Base-by-base conservation (phyloP, 225 moss, liverwort and hornwort genomes). In the Physcomitrellopsis africana region DNA sequence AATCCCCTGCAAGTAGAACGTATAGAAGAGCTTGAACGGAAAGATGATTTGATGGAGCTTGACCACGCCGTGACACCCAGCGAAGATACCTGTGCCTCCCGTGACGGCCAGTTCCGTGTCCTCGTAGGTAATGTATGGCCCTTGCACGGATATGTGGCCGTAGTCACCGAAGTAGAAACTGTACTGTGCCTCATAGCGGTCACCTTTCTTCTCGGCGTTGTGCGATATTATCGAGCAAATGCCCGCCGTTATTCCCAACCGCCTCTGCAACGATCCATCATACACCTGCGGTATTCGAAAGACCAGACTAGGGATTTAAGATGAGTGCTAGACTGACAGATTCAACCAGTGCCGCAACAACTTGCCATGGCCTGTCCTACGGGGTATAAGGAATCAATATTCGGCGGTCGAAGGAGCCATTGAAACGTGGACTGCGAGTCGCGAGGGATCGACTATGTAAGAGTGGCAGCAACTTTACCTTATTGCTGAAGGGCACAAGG, bases 211-310 rank as follows among this genome's bases (percentile, higher is more conserved):
- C 83, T 81, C 83, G 3, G 44, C 26, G n/a, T 55, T 81, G 9
- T 81, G 83, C 41, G 46, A 0, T 23, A 89, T 89, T 24, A 89
- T 53, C 13, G 83, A 79, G 65, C 81, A 78, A 7, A 84, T 12
- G 16, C 89, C 89, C 2, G 89, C 89, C 53, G 89, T 89, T 5
- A 89, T 86, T 9, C 89, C 89, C 53, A 89, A 64, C 61, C 89
- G 67, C 19, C 62, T 81, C 56, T 72, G 47, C 51, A 89, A 63
- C 23, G 89, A 84, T 57, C 89, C 86, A 45, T 89, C 84, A 24
- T 86, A 89, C 1, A 89, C 14, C 89, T 89, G 81, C 42, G 32
- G 7, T 53, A 75, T 54, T 43, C 32, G 17, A 11, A 41, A 51
- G 63, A 13, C 7, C 57, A 71, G 26, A 46, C 59, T 23, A 44